Conservation (phyloP, 129 eudicot species). For the Deinandra increscens region DNA sequence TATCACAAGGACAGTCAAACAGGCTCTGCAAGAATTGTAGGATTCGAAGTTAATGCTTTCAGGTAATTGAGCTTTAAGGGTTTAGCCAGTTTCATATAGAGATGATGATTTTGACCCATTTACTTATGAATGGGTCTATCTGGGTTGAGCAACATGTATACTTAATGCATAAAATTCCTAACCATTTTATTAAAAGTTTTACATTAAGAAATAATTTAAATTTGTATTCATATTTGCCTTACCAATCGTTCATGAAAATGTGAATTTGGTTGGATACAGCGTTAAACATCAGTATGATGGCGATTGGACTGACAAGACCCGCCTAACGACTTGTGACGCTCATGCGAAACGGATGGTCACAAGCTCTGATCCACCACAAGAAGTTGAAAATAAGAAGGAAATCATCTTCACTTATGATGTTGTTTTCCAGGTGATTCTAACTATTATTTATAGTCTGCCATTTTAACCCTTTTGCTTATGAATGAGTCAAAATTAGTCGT, state of each 20-base stretch:
- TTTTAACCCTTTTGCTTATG: neutral
- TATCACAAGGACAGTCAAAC: slow-evolving; percentile 60
- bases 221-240: neutral
- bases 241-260: neutral
- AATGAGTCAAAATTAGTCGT: neutral
- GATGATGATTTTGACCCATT: neutral
- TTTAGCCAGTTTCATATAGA: neutral
- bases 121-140: neutral
- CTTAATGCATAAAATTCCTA: neutral
- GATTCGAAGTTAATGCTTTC: slow-evolving; percentile 69
- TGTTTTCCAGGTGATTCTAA: slow-evolving; percentile 46
- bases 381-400: slow-evolving; percentile 62
- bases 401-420: slow-evolving; percentile 63
- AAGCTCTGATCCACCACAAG: slow-evolving; percentile 60
- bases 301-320: slow-evolving; percentile 45
- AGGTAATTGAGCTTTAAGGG: slow-evolving; percentile 34
- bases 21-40: slow-evolving; percentile 67
- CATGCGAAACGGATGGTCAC: slow-evolving; percentile 61
- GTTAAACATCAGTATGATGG: slow-evolving; percentile 67
- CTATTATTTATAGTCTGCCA: neutral
- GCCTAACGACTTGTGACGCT: slow-evolving; percentile 63
- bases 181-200: neutral
- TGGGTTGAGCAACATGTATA: neutral
- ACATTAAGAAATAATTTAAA: neutral
- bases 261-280: slow-evolving; percentile 36